Evolutionary conservation across 768 basidiomycete species (phyloP).

Genomic region (Rickenella mellea): DNA sequence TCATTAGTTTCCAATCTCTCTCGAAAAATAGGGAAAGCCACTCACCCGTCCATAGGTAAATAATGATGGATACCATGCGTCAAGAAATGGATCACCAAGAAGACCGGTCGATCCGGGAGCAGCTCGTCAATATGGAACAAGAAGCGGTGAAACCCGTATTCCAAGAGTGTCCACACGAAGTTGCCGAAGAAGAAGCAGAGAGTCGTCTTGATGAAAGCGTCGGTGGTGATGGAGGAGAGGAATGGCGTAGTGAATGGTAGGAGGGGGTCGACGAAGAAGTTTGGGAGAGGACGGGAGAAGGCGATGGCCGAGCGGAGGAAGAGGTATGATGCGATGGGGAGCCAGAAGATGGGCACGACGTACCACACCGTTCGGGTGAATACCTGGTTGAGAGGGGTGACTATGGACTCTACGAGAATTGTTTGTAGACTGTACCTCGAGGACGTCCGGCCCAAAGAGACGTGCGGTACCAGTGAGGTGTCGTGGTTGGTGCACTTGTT

Average conservation of each 20-base stretch:
- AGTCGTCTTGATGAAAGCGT: conserved; percentile 43
- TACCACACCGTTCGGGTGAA: conserved; percentile 89
- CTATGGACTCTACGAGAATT: not conserved
- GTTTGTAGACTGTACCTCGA: conserved; percentile 50
- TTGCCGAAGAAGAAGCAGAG: conserved; percentile 78
- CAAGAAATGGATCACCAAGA: conserved; percentile 83
- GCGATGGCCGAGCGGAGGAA: conserved; percentile 75
- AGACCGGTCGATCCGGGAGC: conserved; percentile 75
- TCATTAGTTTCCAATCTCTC: not conserved
- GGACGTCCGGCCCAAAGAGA: conserved; percentile 70
- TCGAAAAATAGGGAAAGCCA: conserved; percentile 3
- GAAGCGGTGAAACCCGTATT: conserved; percentile 92
- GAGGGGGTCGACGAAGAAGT: conserved; percentile 46
- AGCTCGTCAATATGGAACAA: conserved; percentile 88
- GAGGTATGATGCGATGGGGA: conserved; percentile 75
- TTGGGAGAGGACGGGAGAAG: conserved; percentile 58
- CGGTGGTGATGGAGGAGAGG: conserved; percentile 36
- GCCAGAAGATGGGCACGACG: conserved; percentile 86
- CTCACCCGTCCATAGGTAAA: conserved; percentile 88
- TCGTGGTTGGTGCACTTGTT: conserved; percentile 95
- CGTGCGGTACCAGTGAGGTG: conserved; percentile 78
- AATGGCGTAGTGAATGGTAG: conserved; percentile 37
- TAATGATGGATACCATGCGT: conserved; percentile 97
- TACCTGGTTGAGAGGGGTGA: conserved; percentile 30
- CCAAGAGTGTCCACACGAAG: conserved; percentile 87